Conservation (phyloP, 768 basidiomycete species). For the Boletus coccyginus region DNA sequence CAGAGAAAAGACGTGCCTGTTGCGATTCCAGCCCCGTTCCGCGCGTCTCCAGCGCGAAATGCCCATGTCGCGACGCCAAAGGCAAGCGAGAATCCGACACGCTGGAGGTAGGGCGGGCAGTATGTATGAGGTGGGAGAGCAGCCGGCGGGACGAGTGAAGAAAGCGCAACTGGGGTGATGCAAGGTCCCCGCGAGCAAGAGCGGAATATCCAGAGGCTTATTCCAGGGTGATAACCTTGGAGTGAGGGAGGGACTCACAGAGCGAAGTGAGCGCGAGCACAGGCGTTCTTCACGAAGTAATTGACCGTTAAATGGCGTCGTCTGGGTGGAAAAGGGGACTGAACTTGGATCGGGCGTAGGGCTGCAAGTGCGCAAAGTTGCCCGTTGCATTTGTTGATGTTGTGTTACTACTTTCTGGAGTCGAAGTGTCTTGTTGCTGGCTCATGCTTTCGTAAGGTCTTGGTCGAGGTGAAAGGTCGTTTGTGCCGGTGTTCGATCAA, state of each 20-base stretch:
- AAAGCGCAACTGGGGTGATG: constrained; percentile 32
- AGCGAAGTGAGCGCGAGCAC: constrained; percentile 32
- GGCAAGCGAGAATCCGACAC: constrained; percentile 42
- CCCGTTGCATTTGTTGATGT: constrained; percentile 19
- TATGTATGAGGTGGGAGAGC: constrained; percentile 25
- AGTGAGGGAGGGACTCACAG: constrained; percentile 25
- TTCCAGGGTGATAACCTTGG: neutral
- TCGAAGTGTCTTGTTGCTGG: constrained; percentile 1
- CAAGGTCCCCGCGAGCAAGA: neutral
- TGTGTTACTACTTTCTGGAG: neutral
- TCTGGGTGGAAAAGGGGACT: constrained; percentile 11
- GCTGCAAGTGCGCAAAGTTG: constrained; percentile 25
- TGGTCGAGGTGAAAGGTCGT: neutral
- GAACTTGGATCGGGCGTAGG: constrained; percentile 32
- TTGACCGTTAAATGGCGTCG: constrained; percentile 13
- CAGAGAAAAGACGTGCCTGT: constrained; percentile 21
- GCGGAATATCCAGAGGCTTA: neutral
- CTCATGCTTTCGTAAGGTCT: constrained; percentile 1
- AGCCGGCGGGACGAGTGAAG: constrained; percentile 35
- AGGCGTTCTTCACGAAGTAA: constrained; percentile 22
- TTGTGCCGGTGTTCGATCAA: neutral
- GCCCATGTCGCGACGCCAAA: constrained; percentile 47
- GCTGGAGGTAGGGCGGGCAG: constrained; percentile 42
- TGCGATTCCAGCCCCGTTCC: constrained; percentile 45
- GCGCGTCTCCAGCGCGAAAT: constrained; percentile 35